A percentile compares a stretch with the other conserved stretches of the same genome.
Evolutionary conservation across 495 filamentous ascomycete genomes (phyloP).

Genomic region (Annulohypoxylon moriforme): DNA sequence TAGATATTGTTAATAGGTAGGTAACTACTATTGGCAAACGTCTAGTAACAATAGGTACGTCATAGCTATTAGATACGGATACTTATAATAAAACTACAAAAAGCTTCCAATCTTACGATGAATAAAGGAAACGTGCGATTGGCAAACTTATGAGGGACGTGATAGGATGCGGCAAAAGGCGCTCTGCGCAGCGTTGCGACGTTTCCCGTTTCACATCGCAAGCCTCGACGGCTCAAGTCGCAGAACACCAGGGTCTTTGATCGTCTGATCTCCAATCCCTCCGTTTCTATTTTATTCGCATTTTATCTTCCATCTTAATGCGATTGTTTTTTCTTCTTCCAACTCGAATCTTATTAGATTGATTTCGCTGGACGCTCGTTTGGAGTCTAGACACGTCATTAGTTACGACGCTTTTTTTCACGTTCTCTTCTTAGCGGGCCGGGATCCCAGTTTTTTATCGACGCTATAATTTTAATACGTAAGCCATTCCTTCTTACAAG

Average conservation of each 20-base stretch:
- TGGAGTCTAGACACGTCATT: conserved; percentile 15
- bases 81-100: neutral
- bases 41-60: too few relatives aligned
- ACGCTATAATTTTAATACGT: conserved; percentile 16
- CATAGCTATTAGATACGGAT: too few relatives aligned
- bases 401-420: conserved; percentile 2
- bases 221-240: conserved; percentile 19
- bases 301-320: conserved; percentile 4
- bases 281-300: neutral
- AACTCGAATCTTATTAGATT: conserved; percentile 13
- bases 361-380: conserved; percentile 7
- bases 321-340: neutral
- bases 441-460: conserved; percentile 21
- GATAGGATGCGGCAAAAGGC: conserved; percentile 8
- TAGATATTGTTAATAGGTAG: too few relatives aligned
- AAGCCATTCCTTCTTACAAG: neutral
- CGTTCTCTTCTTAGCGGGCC: conserved; percentile 25
- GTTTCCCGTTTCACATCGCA: conserved; percentile 34
- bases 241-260: conserved; percentile 13
- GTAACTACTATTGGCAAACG: too few relatives aligned
- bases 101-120: conserved; percentile 23
- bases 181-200: conserved; percentile 24
- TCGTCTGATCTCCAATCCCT: conserved; percentile 8
- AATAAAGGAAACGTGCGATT: conserved; percentile 12
- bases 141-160: conserved; percentile 7